These are phyloP conservation scores for Macrolepiota albuminosa DNA, from an alignment of 768 basidiomycete species.

Conservation along the genomic window DNA sequence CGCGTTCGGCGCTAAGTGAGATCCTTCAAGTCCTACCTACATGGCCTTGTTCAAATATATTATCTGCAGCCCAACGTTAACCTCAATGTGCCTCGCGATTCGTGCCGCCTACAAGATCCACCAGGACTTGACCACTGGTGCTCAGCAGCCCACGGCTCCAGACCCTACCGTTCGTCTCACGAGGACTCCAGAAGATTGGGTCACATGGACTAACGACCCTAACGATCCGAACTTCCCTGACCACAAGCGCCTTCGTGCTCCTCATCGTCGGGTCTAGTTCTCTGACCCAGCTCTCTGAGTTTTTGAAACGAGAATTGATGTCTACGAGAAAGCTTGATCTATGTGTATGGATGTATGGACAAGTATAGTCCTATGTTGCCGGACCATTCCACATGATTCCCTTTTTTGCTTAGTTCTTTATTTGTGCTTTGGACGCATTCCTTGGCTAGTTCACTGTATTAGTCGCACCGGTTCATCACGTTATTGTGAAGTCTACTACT, in stretches of 20 bases:
- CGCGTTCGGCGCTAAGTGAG: background rate
- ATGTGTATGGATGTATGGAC: background rate
- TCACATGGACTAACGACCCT: background rate
- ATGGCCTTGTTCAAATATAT: background rate
- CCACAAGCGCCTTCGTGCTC: background rate
- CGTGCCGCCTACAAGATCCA: background rate
- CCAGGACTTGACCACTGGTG: background rate
- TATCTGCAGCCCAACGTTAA: background rate
- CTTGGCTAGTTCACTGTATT: too few relatives aligned
- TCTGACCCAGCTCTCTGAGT: background rate
- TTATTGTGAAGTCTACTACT: too few relatives aligned
- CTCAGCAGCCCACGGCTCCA: background rate
- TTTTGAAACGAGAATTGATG: background rate
- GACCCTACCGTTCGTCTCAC: background rate
- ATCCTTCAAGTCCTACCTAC: background rate
- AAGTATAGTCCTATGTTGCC: background rate
- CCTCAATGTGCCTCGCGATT: background rate
- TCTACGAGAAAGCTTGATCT: background rate
- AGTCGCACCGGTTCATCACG: too few relatives aligned
- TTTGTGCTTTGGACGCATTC: too few relatives aligned
- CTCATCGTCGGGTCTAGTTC: background rate
- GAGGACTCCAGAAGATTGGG: background rate
- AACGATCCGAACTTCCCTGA: background rate
- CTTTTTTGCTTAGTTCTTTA: background rate
- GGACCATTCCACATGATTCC: background rate